phyloP scores from a whole-genome alignment of 2,329 filamentous ascomycete genomes.

The Colletotrichum chrysophilum region DNA sequence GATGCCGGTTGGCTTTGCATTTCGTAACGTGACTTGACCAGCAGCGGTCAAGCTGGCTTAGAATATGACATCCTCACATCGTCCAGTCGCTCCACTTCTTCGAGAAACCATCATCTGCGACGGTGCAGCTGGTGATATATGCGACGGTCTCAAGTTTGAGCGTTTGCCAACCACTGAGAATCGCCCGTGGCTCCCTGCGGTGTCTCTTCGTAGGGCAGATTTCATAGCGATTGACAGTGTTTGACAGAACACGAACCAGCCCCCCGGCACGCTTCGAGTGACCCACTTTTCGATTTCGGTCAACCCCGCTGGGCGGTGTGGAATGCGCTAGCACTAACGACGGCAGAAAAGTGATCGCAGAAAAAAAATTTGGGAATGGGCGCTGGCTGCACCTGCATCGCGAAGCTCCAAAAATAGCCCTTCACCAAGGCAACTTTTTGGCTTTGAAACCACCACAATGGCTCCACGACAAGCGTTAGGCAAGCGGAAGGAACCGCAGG shows the following conservation, averaged over 20 bases:
- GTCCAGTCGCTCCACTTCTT: not conserved
- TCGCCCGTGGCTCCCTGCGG: not conserved
- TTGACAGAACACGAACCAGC: not conserved
- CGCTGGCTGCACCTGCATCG: conserved; percentile 17
- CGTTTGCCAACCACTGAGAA: not conserved
- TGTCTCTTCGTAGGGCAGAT: not conserved
- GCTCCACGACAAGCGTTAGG: conserved; percentile 47
- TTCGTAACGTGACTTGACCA: not conserved
- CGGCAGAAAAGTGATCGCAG: conserved; percentile 16
- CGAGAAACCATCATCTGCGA: not conserved
- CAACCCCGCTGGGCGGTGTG: conserved; percentile 21
- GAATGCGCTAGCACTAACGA: not conserved
- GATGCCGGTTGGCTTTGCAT: not conserved
- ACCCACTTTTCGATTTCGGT: conserved; percentile 2
- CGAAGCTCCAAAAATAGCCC: conserved; percentile 23
- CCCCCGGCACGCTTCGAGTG: not conserved
- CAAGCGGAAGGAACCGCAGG: conserved; percentile 70
- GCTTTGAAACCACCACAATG: conserved; percentile 34
- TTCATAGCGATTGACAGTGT: not conserved
- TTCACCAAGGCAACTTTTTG: not conserved
- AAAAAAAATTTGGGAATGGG: conserved; percentile 22
- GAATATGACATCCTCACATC: not conserved
- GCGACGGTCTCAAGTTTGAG: not conserved
- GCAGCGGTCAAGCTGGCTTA: not conserved
- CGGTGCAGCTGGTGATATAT: not conserved